Evolutionary conservation across 805 yeast genomes (phyloP).

Genomic region (Saturnispora kantuleensis): DNA sequence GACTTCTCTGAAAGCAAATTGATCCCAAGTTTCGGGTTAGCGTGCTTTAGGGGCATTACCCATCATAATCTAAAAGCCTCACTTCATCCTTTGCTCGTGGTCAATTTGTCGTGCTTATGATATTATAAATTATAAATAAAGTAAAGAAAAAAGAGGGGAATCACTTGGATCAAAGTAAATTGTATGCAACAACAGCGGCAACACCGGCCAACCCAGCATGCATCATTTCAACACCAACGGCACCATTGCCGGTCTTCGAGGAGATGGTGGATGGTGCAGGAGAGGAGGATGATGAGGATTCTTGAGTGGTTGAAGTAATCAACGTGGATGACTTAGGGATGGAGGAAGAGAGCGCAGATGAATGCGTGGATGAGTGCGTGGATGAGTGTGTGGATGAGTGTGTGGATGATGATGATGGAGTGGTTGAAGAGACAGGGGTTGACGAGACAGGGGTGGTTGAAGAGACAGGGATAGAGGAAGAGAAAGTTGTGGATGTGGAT

Average conservation of each 20-base stretch:
- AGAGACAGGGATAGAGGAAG: no score
- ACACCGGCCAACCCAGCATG: constrained; percentile 17
- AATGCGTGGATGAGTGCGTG: constrained; percentile 10
- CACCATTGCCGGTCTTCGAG: constrained; percentile 7
- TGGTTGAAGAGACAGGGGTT: constrained; percentile 13
- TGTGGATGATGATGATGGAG: constrained; percentile 16
- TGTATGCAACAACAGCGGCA: constrained; percentile 16
- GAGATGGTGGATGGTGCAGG: constrained; percentile 10
- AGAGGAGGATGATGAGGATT: constrained; percentile 10
- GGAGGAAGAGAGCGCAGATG: constrained; percentile 7
- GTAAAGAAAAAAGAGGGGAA: neutral
- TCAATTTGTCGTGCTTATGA: no score
- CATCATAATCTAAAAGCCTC: no score
- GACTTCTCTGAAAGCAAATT: no score
- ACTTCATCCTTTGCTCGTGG: no score
- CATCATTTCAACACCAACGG: constrained; percentile 17
- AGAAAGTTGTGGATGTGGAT: no score
- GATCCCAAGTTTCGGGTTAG: no score
- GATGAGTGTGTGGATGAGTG: constrained; percentile 4
- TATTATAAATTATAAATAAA: no score
- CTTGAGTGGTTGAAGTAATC: constrained; percentile 2
- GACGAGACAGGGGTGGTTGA: no score
- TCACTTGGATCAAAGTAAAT: constrained; percentile 9
- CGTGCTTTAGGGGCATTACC: no score
- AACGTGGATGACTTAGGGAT: constrained; percentile 2